Conservation (phyloP, 2,329 filamentous ascomycete genomes). For the Arthroderma sp. region DNA sequence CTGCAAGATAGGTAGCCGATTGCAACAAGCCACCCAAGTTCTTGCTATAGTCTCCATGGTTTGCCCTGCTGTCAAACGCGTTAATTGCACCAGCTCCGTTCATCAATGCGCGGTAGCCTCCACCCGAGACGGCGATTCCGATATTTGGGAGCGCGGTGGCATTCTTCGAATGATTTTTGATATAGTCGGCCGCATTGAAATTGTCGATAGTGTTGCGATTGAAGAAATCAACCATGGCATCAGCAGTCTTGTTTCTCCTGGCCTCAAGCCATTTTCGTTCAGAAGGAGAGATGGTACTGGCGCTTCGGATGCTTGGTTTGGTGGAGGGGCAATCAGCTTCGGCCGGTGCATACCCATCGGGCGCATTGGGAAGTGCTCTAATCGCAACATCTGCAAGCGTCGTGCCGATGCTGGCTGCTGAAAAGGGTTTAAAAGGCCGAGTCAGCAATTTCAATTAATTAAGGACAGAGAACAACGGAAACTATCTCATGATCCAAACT, state of each 20-base stretch:
- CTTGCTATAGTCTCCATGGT: constrained; percentile 46
- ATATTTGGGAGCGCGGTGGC: constrained; percentile 51
- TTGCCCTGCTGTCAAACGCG: constrained; percentile 64
- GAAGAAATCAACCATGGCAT: constrained; percentile 64
- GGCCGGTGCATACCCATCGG: constrained; percentile 59
- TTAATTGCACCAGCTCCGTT: constrained; percentile 68
- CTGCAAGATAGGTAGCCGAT: constrained; percentile 65
- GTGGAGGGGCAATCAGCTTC: constrained; percentile 53
- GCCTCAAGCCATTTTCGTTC: constrained; percentile 62
- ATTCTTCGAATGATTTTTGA: constrained; percentile 47
- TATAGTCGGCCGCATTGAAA: constrained; percentile 64
- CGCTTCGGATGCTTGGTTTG: constrained; percentile 56
- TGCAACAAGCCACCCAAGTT: constrained; percentile 73
- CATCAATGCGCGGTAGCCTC: constrained; percentile 75
- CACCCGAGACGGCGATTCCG: constrained; percentile 65
- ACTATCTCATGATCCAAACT: constrained; percentile 46
- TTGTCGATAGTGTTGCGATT: constrained; percentile 57
- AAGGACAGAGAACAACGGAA: constrained; percentile 21
- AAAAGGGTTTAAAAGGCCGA: too few relatives aligned
- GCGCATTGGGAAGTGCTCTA: constrained; percentile 40
- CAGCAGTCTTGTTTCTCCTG: constrained; percentile 58
- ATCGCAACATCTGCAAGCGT: constrained; percentile 2
- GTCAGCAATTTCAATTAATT: too few relatives aligned
- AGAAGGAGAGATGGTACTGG: constrained; percentile 47
- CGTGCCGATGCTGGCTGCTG: not conserved